A percentile compares a stretch with the other conserved stretches of the same genome.
Conservation (phyloP, 2,329 filamentous ascomycete genomes). For the Nemania sp. region DNA sequence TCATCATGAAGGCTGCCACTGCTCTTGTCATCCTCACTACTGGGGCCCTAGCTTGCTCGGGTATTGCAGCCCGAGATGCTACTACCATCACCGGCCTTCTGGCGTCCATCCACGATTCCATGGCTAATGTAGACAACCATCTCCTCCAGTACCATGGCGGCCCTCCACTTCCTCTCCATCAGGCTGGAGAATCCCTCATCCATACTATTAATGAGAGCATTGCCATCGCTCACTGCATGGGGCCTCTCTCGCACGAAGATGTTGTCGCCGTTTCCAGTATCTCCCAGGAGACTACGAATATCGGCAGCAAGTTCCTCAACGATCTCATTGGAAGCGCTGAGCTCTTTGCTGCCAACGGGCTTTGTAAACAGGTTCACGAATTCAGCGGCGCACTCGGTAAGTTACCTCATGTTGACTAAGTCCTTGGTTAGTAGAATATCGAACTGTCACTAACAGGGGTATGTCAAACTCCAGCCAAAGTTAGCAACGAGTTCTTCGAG, state of each 20-base stretch:
- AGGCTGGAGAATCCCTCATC: constrained; percentile 25
- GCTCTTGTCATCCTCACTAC: constrained; percentile 10
- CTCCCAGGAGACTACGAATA: constrained; percentile 4
- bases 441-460: constrained; percentile 8
- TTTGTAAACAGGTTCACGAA: constrained; percentile 26
- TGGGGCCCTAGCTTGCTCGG: neutral
- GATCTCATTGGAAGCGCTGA: constrained; percentile 27
- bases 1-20: constrained; percentile 37
- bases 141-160: constrained; percentile 24
- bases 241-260: constrained; percentile 38
- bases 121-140: constrained; percentile 36
- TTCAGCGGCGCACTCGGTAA: constrained; percentile 32
- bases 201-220: constrained; percentile 11
- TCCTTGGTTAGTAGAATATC: neutral
- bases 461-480: constrained; percentile 14
- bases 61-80: constrained; percentile 6
- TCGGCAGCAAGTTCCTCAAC: constrained; percentile 30
- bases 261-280: constrained; percentile 28
- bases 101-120: constrained; percentile 14
- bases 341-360: constrained; percentile 26
- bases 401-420: neutral
- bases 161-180: constrained; percentile 26
- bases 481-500: constrained; percentile 35
- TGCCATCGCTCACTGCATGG: constrained; percentile 1
- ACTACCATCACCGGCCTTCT: constrained; percentile 22